Percentiles rank a stretch among this genome's conserved stretches.
Evolutionary conservation across 768 basidiomycete species (phyloP).

Genomic region (Tephrocybe sp.): DNA sequence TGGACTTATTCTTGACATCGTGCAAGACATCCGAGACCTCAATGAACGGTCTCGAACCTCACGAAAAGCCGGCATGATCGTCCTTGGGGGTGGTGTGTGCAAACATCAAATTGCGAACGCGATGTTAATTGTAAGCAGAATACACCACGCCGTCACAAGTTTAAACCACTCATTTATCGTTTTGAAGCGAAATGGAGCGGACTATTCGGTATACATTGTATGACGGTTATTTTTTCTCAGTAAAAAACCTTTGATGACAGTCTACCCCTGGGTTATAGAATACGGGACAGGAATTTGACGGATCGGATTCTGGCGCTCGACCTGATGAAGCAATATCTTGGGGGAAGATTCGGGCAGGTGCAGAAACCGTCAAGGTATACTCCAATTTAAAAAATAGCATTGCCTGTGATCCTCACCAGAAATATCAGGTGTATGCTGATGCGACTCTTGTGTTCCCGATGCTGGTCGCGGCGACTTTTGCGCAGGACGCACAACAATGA

Average conservation of each 20-base stretch:
- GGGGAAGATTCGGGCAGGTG: conserved; percentile 92
- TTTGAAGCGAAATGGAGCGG: conserved; percentile 90
- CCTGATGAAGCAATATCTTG: conserved; percentile 98
- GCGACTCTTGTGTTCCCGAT: conserved; percentile 96
- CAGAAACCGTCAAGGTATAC: conserved; percentile 77
- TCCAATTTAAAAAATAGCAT: neutral
- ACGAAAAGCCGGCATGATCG: conserved; percentile 95
- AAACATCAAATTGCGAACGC: conserved; percentile 99
- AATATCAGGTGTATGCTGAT: conserved; percentile 78
- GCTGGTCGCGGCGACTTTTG: conserved; percentile 93
- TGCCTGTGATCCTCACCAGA: conserved; percentile 7
- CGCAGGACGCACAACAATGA: conserved; percentile 33
- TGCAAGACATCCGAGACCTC: conserved; percentile 85
- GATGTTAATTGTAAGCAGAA: conserved; percentile 93
- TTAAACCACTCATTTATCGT: neutral
- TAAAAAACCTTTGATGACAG: conserved; percentile 1
- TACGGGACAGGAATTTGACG: conserved; percentile 98
- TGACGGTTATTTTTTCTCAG: conserved; percentile 20
- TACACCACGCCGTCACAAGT: neutral
- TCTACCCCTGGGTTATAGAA: conserved; percentile 50
- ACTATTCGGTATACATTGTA: conserved; percentile 94
- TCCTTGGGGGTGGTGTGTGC: conserved; percentile 96
- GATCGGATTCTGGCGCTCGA: conserved; percentile 93
- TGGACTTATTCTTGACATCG: conserved; percentile 87
- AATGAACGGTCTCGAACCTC: conserved; percentile 89